A percentile compares a stretch with the other conserved stretches of the same genome.
These are phyloP conservation scores for Hanseniaspora meyeri DNA, from an alignment of 805 yeast species.

Conservation along the genomic window DNA sequence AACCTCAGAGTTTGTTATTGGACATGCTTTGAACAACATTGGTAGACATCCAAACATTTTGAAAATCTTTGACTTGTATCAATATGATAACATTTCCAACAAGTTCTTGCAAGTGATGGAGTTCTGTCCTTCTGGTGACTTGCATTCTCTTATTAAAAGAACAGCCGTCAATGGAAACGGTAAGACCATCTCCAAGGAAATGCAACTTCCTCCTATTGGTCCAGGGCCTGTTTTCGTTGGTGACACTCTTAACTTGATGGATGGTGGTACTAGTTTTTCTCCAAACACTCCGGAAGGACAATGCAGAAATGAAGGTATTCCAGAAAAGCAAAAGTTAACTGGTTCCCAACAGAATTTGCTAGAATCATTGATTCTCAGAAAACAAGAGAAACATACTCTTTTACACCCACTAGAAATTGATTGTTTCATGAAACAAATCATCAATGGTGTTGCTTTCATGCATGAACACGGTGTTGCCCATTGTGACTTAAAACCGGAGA, in stretches of 20 bases:
- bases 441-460: slow-evolving; percentile 72
- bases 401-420: slow-evolving; percentile 62
- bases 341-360: slow-evolving; percentile 21
- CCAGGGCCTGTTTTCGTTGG: slow-evolving; percentile 11
- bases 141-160: slow-evolving; percentile 42
- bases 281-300: background rate
- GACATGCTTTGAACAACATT: slow-evolving; percentile 51
- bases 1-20: slow-evolving; percentile 77
- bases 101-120: slow-evolving; percentile 86
- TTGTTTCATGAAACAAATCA: slow-evolving; percentile 76
- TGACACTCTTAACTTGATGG: slow-evolving; percentile 12
- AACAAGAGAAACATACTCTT: slow-evolving; percentile 9
- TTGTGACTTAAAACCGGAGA: slow-evolving; percentile 85
- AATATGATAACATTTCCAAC: slow-evolving; percentile 42
- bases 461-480: slow-evolving; percentile 90
- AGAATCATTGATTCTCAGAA: slow-evolving; percentile 7
- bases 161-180: slow-evolving; percentile 26
- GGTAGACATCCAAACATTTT: slow-evolving; percentile 54
- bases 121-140: slow-evolving; percentile 75
- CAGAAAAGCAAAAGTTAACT: background rate
- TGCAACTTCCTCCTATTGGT: slow-evolving; percentile 8
- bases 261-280: slow-evolving; percentile 9
- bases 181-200: slow-evolving; percentile 5
- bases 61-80: slow-evolving; percentile 67
- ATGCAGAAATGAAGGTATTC: background rate